Conservation (phyloP, 2,329 filamentous ascomycete species). For the Aspergillus fructus region DNA sequence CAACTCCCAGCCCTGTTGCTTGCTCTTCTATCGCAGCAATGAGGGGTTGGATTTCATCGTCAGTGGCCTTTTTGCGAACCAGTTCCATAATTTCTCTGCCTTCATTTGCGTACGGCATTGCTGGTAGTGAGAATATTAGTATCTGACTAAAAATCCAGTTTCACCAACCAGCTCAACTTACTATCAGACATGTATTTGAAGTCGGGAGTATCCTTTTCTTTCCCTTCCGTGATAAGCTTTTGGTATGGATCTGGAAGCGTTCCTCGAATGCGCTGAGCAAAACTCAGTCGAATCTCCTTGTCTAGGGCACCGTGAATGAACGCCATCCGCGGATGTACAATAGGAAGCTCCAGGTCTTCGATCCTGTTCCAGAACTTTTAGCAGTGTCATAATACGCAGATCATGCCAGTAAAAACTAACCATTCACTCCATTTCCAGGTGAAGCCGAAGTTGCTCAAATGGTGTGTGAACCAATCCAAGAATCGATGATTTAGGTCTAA, state of each 20-base stretch:
- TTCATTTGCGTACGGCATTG: constrained; percentile 77
- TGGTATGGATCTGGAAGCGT: constrained; percentile 85
- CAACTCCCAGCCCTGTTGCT: constrained; percentile 65
- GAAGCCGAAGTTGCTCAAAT: constrained; percentile 98
- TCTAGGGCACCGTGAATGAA: constrained; percentile 90
- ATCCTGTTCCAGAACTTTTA: constrained; percentile 49
- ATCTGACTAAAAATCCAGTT: constrained; percentile 2
- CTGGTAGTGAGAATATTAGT: constrained; percentile 41
- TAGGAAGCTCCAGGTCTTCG: constrained; percentile 74
- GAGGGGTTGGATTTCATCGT: constrained; percentile 80
- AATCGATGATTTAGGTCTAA: constrained; percentile 84
- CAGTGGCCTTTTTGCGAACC: constrained; percentile 77
- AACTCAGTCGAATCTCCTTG: constrained; percentile 95
- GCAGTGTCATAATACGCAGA: constrained; percentile 1
- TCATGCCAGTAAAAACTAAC: constrained; percentile 45
- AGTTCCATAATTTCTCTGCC: constrained; percentile 78
- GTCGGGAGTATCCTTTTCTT: constrained; percentile 92
- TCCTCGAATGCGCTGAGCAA: constrained; percentile 92
- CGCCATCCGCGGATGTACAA: constrained; percentile 83
- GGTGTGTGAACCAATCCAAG: constrained; percentile 96
- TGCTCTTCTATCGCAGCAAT: constrained; percentile 80
- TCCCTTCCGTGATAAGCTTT: constrained; percentile 74
- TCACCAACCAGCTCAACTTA: constrained; percentile 44
- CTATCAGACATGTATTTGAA: constrained; percentile 83
- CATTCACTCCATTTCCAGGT: constrained; percentile 99